phyloP scores from a whole-genome alignment of 225 moss, liverwort and hornwort genomes.

The Pseudisothecium myosuroides region DNA sequence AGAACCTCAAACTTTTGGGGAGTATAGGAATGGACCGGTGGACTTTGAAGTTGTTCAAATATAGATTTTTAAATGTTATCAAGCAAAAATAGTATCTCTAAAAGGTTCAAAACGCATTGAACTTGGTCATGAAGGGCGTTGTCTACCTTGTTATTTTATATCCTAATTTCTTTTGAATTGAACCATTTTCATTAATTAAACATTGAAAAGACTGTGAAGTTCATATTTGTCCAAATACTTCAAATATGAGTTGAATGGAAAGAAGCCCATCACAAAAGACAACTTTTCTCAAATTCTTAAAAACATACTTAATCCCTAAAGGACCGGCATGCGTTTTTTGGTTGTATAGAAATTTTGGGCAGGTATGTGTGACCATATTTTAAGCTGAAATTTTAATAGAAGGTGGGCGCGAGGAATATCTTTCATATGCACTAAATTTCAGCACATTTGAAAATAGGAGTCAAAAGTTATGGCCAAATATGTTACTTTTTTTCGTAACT shows the following conservation, averaged over 20 bases:
- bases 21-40: no score
- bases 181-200: background rate
- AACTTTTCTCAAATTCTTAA: background rate
- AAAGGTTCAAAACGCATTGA: background rate
- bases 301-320: no score
- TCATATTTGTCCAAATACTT: background rate
- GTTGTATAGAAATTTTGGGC: no score
- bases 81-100: background rate
- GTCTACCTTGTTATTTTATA: accelerated
- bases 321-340: no score
- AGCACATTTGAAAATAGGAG: no score
- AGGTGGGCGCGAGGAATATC: no score
- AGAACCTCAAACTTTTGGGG: no score
- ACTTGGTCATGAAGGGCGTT: background rate
- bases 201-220: background rate
- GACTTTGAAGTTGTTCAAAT: background rate
- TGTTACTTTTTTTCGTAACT: no score
- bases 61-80: background rate
- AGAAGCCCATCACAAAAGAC: background rate
- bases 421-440: no score
- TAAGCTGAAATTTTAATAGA: no score
- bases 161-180: background rate
- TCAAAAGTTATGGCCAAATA: no score
- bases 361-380: no score
- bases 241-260: background rate